Base-by-base conservation (phyloP, 345 rosid genomes). In the Acer saccharum region DNA sequence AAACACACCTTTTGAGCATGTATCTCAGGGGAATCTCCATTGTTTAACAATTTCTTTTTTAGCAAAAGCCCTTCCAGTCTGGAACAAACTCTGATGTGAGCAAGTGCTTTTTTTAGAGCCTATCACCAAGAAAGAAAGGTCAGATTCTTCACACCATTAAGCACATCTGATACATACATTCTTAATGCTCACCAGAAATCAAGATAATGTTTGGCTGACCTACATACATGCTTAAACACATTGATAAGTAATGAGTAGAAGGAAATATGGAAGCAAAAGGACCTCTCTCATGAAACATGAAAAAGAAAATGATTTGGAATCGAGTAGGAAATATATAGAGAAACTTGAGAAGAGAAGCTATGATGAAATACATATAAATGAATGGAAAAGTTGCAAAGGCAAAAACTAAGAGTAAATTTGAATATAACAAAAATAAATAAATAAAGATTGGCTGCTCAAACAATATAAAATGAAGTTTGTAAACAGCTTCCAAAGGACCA, bases 1-100 rank as follows among this genome's bases (percentile, higher is more conserved):
- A 64, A n/a, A 43, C 71, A 75, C 76, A 95, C 99, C 94, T 93
- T 93, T 82, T 89, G 98, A 73, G 97, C 96, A 92, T 91, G 99
- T 81, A 91, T 66, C 84, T 95, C 98, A 25, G 90, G 86, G 75
- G 98, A 89, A 77, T 95, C 99, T 67, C 98, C 98, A 82, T 82
- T 86, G 87, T 76, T 88, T 44, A 90, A 77, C 83, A 68, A 76
- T 79, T 90, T 92, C 91, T 93, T 92, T 85, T 81, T 90, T 79
- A 89, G 76, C 69, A 91, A 81, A 87, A 92, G 92, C 79, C 91
- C 92, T 85, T 95, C 98, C 85, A 95, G 65, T 77, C 89, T 86
- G 70, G 97, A 88, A 83, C 97, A 95, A 48, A 87, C 84, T 69
- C 94, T 92, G 62, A 92, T 87, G 75, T 86, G 87, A 55, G 90